Percentiles rank a stretch among this genome's conserved stretches.
phyloP scores from a whole-genome alignment of 371 early-diverging fungal genomes.

The Apophysomyces elegans region DNA sequence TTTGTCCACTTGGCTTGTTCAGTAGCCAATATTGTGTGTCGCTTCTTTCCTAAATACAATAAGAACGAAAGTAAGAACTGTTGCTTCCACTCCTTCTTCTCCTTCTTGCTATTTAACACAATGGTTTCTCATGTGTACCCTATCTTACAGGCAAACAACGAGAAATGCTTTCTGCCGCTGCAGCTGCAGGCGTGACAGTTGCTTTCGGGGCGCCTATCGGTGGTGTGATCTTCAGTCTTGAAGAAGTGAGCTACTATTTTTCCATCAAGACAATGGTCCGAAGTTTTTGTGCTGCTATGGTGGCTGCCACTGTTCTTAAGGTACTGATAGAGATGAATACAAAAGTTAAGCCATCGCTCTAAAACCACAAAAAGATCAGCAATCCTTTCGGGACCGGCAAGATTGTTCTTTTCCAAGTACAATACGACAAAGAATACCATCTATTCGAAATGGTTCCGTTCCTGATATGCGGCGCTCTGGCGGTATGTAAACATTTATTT shows the following conservation, averaged over 20 bases:
- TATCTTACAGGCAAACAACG: slow-evolving; percentile 58
- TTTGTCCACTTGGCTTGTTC: slow-evolving; percentile 94
- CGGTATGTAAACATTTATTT: slow-evolving; percentile 53
- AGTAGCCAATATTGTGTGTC: slow-evolving; percentile 83
- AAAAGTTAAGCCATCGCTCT: not conserved
- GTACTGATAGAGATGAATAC: slow-evolving; percentile 36
- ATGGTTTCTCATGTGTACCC: not conserved
- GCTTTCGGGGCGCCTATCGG: slow-evolving; percentile 94
- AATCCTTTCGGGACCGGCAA: slow-evolving; percentile 92
- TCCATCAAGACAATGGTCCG: slow-evolving; percentile 91
- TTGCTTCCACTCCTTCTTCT: not conserved
- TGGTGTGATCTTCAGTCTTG: slow-evolving; percentile 86
- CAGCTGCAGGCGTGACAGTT: slow-evolving; percentile 93
- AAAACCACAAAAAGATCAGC: slow-evolving; percentile 50
- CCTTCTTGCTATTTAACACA: not conserved
- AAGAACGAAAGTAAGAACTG: slow-evolving; percentile 71
- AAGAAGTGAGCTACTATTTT: slow-evolving; percentile 93
- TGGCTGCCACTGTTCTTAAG: slow-evolving; percentile 84
- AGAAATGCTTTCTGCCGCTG: slow-evolving; percentile 87
- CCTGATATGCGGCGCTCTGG: slow-evolving; percentile 80
- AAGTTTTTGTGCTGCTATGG: slow-evolving; percentile 89
- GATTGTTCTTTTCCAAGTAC: slow-evolving; percentile 90
- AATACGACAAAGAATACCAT: slow-evolving; percentile 86
- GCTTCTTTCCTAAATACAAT: slow-evolving; percentile 82
- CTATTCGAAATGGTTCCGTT: slow-evolving; percentile 88